Evolutionary conservation across 2,329 filamentous ascomycete species (phyloP), one percentile per base, ranked within the genome.

Genomic region (Neonectria faginata): DNA sequence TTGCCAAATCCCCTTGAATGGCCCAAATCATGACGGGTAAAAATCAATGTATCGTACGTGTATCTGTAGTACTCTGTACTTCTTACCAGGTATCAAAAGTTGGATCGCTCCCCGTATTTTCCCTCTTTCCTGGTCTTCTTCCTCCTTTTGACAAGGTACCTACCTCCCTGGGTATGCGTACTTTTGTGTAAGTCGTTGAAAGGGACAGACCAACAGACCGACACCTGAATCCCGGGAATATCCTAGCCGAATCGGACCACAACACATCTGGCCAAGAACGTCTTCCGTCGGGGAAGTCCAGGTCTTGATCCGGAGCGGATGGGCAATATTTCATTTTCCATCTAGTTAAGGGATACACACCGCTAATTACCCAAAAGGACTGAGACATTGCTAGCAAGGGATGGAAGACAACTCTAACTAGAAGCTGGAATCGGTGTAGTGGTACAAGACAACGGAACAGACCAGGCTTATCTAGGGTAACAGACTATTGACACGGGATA

Each of bases 211-310:
- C 39, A 8, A 42, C 36, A 18, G n/a, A 42, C 39, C 39, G 3
- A 42, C 16, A 42, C n/a, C 39, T 11, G 9, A 42, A n/a, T 8
- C 14, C 45, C 48, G 48, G 48, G 29, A 20, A 51, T 20, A 14
- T 20, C 22, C n/a, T n/a, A 51, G 18, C 48, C 29, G 29, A 22
- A 51, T 51, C 29, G 48, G 31, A 51, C 48, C 48, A 51, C 7
- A 14, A 36, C n/a, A 48, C 48, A 51, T 14, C 9, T 41, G 39
- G 39, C 36, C 8, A n/a, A n/a, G 3, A 9, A 1, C 9, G 36
- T n/a, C 36, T 8, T 39, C 31, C 2, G 25, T 25, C 25, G 25
- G 25, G 25, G 25, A 25, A 25, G 25, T 25, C 25, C 6, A 25
- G 25, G 25, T 25, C 25, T 6, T 25, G 5, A 25, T 25, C 25